These are phyloP conservation scores for Scytalidium sp. DNA, from an alignment of 2,329 filamentous ascomycete species.

Conservation along the genomic window DNA sequence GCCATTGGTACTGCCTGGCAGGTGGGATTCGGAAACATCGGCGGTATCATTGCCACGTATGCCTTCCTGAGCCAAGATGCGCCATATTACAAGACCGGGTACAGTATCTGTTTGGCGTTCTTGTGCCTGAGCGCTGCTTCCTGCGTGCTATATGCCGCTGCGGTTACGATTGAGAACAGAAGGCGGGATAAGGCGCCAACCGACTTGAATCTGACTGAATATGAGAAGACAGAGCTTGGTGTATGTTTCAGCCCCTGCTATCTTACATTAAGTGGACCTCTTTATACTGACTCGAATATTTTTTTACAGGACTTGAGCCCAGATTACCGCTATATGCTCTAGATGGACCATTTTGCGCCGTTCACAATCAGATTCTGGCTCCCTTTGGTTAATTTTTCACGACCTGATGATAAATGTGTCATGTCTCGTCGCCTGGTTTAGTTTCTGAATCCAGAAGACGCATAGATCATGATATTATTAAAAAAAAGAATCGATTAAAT, in stretches of 20 bases:
- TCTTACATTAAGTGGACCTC: no score
- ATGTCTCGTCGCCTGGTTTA: no score
- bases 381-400: no score
- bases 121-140: conserved; percentile 62
- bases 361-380: no score
- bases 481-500: no score
- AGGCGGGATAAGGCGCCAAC: conserved; percentile 46
- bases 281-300: conserved; percentile 9
- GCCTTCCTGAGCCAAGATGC: conserved; percentile 64
- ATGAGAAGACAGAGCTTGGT: conserved; percentile 52
- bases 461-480: no score
- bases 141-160: conserved; percentile 57
- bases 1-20: conserved; percentile 74
- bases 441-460: no score
- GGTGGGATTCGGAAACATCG: conserved; percentile 75
- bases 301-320: conserved; percentile 29
- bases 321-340: conserved; percentile 29
- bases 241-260: conserved; percentile 22
- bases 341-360: conserved; percentile 2
- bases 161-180: conserved; percentile 59
- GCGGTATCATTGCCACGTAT: conserved; percentile 75
- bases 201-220: conserved; percentile 52
- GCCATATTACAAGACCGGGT: conserved; percentile 68
- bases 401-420: no score
- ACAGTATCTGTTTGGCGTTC: conserved; percentile 75